Conservation (phyloP, 2,329 filamentous ascomycete species). For the Fusarium graminum region DNA sequence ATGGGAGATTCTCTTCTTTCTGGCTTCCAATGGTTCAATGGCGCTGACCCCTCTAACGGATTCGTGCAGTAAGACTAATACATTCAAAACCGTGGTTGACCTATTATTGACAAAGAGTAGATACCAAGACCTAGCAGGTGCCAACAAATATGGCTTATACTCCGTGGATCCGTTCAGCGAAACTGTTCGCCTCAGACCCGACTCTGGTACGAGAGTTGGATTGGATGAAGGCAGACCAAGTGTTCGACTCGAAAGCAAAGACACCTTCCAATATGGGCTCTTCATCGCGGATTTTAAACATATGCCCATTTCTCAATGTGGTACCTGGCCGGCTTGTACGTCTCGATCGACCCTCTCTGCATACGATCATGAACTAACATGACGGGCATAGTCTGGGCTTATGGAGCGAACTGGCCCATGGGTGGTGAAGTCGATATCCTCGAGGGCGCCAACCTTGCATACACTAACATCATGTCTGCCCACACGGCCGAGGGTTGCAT, state of each 20-base stretch:
- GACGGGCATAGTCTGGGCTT: constrained; percentile 62
- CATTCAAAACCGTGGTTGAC: constrained; percentile 26
- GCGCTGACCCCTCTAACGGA: constrained; percentile 73
- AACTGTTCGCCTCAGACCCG: constrained; percentile 62
- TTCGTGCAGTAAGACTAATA: constrained; percentile 71
- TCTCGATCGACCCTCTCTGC: constrained; percentile 1
- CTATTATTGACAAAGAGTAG: constrained; percentile 47
- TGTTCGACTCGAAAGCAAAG: constrained; percentile 75
- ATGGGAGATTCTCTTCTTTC: constrained; percentile 59
- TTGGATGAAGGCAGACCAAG: constrained; percentile 64
- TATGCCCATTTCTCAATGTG: constrained; percentile 79
- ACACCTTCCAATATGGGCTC: constrained; percentile 73
- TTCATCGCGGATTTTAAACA: constrained; percentile 79
- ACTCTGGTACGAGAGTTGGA: constrained; percentile 56
- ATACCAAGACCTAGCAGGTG: constrained; percentile 60
- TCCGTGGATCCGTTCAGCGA: constrained; percentile 57
- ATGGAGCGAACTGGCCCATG: constrained; percentile 69
- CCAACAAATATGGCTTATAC: constrained; percentile 57
- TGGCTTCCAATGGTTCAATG: constrained; percentile 65
- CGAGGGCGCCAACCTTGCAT: constrained; percentile 75
- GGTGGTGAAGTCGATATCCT: constrained; percentile 78
- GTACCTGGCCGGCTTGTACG: constrained; percentile 79
- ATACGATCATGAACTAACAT: constrained; percentile 16
- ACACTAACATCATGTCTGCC: constrained; percentile 71
- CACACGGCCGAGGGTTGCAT: constrained; percentile 64